Evolutionary conservation across 352 stramenopile species (phyloP).

Genomic region (Phytopythium boreale): DNA sequence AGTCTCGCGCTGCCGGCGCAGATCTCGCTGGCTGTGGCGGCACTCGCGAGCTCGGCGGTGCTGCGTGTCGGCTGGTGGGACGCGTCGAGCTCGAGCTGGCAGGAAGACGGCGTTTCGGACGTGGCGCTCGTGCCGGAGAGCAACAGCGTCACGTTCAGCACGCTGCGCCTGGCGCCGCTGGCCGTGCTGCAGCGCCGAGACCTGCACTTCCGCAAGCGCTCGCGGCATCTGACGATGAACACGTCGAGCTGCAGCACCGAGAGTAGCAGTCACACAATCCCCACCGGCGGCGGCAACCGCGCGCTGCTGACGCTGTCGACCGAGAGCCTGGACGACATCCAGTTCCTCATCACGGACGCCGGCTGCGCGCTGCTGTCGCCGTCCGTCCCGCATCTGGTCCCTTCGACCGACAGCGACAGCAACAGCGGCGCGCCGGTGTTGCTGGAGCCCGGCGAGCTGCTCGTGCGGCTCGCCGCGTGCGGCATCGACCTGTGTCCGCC

Average conservation of each 20-base stretch:
- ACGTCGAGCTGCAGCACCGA: slow-evolving; percentile 20
- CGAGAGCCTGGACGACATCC: slow-evolving; percentile 44
- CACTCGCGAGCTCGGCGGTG: slow-evolving; percentile 1
- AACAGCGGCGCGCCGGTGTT: neutral
- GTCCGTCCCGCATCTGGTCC: slow-evolving; percentile 39
- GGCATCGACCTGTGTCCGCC: slow-evolving; percentile 64
- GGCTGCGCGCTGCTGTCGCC: slow-evolving; percentile 57
- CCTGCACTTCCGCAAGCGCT: slow-evolving; percentile 61
- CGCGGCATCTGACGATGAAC: slow-evolving; percentile 62
- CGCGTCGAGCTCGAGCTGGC: slow-evolving; percentile 39
- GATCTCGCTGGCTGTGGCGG: slow-evolving; percentile 36
- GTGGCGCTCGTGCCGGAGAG: slow-evolving; percentile 54
- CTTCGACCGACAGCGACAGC: neutral
- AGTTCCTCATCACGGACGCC: slow-evolving; percentile 65
- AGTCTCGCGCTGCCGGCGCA: slow-evolving; percentile 46
- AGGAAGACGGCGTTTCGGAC: slow-evolving; percentile 77
- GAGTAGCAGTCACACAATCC: neutral
- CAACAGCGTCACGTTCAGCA: slow-evolving; percentile 64
- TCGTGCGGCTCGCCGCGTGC: slow-evolving; percentile 47
- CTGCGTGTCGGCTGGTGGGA: slow-evolving; percentile 76
- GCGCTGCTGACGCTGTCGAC: slow-evolving; percentile 57
- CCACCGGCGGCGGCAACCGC: slow-evolving; percentile 10
- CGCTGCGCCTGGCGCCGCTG: slow-evolving; percentile 70
- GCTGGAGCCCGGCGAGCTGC: slow-evolving; percentile 41
- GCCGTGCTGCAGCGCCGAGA: slow-evolving; percentile 69